Conservation (phyloP, 345 rosid genomes). For the Alliaria petiolata region DNA sequence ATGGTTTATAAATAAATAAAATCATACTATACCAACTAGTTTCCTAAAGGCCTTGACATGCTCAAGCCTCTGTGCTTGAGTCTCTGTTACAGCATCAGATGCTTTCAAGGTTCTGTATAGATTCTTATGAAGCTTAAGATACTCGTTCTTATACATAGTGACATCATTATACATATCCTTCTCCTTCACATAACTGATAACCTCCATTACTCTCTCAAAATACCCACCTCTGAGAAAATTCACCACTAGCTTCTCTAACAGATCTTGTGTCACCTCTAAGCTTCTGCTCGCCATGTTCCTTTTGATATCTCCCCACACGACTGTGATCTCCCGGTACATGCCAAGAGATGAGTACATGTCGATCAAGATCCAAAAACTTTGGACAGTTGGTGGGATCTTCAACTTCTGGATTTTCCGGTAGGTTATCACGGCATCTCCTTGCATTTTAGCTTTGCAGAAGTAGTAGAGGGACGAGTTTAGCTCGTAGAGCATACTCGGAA, state of each 20-base stretch:
- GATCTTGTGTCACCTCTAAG: slow-evolving; percentile 47
- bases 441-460: slow-evolving; percentile 85
- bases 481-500: slow-evolving; percentile 41
- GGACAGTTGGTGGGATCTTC: slow-evolving; percentile 48
- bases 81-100: slow-evolving; percentile 52
- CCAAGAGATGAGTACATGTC: slow-evolving; percentile 55
- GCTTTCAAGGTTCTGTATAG: slow-evolving; percentile 61
- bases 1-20: neutral
- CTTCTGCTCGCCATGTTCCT: slow-evolving; percentile 38
- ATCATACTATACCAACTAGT: slow-evolving; percentile 44
- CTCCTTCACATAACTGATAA: slow-evolving; percentile 54
- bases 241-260: slow-evolving; percentile 60
- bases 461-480: slow-evolving; percentile 74
- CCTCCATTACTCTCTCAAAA: slow-evolving; percentile 89
- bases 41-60: slow-evolving; percentile 58
- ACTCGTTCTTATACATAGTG: slow-evolving; percentile 60
- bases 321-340: slow-evolving; percentile 61
- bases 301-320: slow-evolving; percentile 88
- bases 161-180: slow-evolving; percentile 45
- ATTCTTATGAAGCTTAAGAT: slow-evolving; percentile 65
- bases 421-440: slow-evolving; percentile 55
- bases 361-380: slow-evolving; percentile 54
- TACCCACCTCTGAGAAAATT: slow-evolving; percentile 80
- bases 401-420: slow-evolving; percentile 53
- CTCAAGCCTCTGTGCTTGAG: slow-evolving; percentile 63